A percentile compares a stretch with the other conserved stretches of the same genome.
Conservation (phyloP, 805 yeast genomes). For the Barnettozyma vustinii region DNA sequence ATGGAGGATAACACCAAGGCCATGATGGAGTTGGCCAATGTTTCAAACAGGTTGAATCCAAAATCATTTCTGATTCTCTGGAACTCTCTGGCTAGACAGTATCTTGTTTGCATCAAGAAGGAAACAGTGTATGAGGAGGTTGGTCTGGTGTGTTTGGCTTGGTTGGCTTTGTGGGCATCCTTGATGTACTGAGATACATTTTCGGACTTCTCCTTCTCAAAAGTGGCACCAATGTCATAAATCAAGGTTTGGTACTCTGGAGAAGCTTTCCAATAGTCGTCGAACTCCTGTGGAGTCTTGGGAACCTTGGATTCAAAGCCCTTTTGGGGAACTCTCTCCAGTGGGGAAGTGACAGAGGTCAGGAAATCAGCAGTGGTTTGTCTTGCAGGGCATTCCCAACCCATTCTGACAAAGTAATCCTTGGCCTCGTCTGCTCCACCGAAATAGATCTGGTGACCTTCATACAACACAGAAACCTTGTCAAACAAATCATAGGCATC, state of each 20-base stretch:
- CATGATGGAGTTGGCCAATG: constrained; percentile 41
- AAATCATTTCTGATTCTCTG: constrained; percentile 42
- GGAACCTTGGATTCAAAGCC: constrained; percentile 55
- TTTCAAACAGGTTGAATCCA: constrained; percentile 39
- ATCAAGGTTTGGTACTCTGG: constrained; percentile 36
- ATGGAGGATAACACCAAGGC: constrained; percentile 50
- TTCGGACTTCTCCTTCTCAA: constrained; percentile 9
- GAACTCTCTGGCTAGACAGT: constrained; percentile 37
- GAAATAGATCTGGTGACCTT: constrained; percentile 57
- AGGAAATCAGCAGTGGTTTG: constrained; percentile 69
- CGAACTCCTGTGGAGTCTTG: constrained; percentile 56
- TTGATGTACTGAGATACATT: constrained; percentile 24
- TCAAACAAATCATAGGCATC: constrained; percentile 61
- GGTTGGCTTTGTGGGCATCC: constrained; percentile 43
- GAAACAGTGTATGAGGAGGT: constrained; percentile 46
- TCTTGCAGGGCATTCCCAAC: constrained; percentile 56
- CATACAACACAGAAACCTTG: constrained; percentile 54
- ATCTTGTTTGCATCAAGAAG: constrained; percentile 44
- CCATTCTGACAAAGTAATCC: constrained; percentile 57
- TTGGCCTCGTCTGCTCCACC: constrained; percentile 56
- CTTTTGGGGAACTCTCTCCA: constrained; percentile 43
- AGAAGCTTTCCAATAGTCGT: constrained; percentile 50
- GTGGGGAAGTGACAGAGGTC: constrained; percentile 65
- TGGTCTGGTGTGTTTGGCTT: constrained; percentile 39
- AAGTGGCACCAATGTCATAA: constrained; percentile 33